These are phyloP conservation scores for Rhizophagus sp. DNA, from an alignment of 192 early-diverging fungal species.

Conservation along the genomic window DNA sequence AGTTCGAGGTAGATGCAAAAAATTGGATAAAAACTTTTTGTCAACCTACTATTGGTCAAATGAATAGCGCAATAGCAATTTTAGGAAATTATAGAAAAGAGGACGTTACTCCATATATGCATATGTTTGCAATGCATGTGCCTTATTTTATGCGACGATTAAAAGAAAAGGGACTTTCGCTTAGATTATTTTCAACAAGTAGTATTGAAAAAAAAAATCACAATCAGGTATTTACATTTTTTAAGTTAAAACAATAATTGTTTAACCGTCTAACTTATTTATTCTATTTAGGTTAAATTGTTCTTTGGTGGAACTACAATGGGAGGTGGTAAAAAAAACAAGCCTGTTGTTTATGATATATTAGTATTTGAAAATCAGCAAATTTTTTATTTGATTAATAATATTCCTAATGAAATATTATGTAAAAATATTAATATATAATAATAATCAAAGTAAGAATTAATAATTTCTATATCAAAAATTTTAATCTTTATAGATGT, in stretches of 20 bases:
- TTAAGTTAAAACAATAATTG: not conserved
- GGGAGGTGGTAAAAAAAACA: not conserved
- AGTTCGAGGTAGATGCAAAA: too few relatives aligned
- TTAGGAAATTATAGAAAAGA: not conserved
- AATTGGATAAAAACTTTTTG: not conserved
- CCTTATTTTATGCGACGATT: not conserved
- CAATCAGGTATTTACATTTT: not conserved
- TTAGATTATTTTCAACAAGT: constrained; percentile 7
- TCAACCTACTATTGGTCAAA: not conserved
- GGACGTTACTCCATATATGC: not conserved
- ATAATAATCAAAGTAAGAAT: too few relatives aligned
- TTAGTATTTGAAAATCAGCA: not conserved
- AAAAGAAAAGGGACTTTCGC: not conserved
- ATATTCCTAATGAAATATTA: constrained; percentile 4
- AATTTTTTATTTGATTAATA: constrained; percentile 13
- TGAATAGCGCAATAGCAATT: not conserved
- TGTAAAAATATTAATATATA: not conserved
- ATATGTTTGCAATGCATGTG: not conserved
- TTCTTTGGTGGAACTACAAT: constrained; percentile 6
- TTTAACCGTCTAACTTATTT: too few relatives aligned
- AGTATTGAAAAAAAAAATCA: not conserved
- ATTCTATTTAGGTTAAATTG: not conserved
- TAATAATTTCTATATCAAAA: too few relatives aligned
- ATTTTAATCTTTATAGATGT: too few relatives aligned
- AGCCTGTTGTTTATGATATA: constrained; percentile 7